phyloP scores from a whole-genome alignment of 495 filamentous ascomycete species.

The Arthonia radiata region DNA sequence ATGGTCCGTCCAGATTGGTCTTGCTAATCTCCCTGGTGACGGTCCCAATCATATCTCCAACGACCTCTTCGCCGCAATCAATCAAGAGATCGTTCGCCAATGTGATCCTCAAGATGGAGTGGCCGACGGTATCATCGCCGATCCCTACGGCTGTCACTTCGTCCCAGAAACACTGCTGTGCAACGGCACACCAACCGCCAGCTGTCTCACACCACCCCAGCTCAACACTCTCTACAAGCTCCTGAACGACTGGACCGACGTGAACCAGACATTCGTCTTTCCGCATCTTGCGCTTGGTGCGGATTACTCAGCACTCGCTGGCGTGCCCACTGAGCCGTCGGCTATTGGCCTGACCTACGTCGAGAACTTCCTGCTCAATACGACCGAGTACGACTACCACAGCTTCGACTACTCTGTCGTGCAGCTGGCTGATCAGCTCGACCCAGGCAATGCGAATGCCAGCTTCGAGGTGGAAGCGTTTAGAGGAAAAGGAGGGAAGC shows the following conservation, averaged over 20 bases:
- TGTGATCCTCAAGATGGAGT: no score
- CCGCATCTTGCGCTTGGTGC: constrained; percentile 21
- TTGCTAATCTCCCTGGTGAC: constrained; percentile 11
- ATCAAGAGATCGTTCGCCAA: constrained; percentile 32
- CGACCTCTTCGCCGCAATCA: constrained; percentile 24
- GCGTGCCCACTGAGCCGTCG: constrained; percentile 15
- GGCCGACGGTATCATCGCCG: no score
- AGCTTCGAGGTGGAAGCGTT: no score
- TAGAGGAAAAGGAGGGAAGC: no score
- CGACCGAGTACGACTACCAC: constrained; percentile 14
- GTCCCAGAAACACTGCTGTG: no score
- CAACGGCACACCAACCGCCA: constrained; percentile 9
- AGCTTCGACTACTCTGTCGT: constrained; percentile 17
- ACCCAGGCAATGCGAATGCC: constrained; percentile 23
- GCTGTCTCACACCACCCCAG: constrained; percentile 35
- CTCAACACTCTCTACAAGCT: constrained; percentile 26
- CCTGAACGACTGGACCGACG: constrained; percentile 25
- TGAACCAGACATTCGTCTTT: constrained; percentile 28
- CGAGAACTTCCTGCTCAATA: constrained; percentile 19
- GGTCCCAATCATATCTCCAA: constrained; percentile 26
- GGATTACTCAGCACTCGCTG: constrained; percentile 16
- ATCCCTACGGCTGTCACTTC: no score
- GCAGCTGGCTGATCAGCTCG: constrained; percentile 13
- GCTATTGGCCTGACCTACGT: constrained; percentile 18
- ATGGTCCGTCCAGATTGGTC: constrained; percentile 16